Conservation (phyloP, 345 rosid genomes). For the Lagerstroemia speciosa region DNA sequence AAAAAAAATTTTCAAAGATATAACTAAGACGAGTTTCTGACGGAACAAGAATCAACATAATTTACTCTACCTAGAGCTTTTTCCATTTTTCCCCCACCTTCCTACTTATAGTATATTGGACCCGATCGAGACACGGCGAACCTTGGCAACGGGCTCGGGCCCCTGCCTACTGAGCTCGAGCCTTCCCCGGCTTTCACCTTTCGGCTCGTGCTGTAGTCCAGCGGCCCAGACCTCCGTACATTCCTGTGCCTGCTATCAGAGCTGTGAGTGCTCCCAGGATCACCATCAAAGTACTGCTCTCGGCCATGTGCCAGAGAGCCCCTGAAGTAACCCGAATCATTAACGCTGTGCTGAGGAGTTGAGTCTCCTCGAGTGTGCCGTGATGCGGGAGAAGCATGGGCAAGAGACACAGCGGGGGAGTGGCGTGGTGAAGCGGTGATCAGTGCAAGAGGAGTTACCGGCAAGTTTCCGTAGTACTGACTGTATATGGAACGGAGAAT, state of each 20-base stretch:
- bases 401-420: conserved; percentile 61
- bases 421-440: conserved; percentile 55
- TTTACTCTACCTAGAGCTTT: background rate
- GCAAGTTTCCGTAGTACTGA: conserved; percentile 77
- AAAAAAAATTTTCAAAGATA: too few species aligned
- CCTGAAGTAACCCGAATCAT: conserved; percentile 63
- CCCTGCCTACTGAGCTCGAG: conserved; percentile 67
- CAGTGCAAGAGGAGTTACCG: conserved; percentile 44
- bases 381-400: conserved; percentile 61
- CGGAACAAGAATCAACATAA: conserved; percentile 18
- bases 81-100: background rate
- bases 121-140: conserved; percentile 97
- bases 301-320: conserved; percentile 75
- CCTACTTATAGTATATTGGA: conserved; percentile 76
- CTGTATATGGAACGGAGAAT: conserved; percentile 81
- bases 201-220: conserved; percentile 80
- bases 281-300: conserved; percentile 42
- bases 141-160: conserved; percentile 84
- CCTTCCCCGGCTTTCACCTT: conserved; percentile 51
- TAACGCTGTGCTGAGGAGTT: conserved; percentile 53
- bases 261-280: conserved; percentile 36
- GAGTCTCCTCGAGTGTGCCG: conserved; percentile 60
- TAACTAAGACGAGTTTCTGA: too few species aligned
- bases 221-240: conserved; percentile 83
- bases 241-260: conserved; percentile 42